Conservation (phyloP, 164 flowering plant species). For the Hamamelis virginiana region DNA sequence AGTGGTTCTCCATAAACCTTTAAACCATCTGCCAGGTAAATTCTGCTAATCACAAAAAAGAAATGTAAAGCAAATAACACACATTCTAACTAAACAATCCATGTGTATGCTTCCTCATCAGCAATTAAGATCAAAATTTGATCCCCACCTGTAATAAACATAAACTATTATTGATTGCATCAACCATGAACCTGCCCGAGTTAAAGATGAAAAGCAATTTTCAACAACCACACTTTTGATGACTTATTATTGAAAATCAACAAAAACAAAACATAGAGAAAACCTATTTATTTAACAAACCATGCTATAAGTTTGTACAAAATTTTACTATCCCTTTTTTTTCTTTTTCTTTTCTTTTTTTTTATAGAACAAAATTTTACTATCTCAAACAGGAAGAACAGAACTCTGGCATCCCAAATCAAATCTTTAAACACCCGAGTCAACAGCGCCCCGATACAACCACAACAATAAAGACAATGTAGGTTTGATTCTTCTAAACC, state of each 20-base stretch:
- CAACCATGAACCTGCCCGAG: background rate
- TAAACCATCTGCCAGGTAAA: background rate
- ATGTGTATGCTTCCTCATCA: background rate
- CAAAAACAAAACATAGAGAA: background rate
- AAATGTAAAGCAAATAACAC: conserved; percentile 3
- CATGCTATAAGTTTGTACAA: background rate
- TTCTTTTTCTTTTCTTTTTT: too few relatives aligned
- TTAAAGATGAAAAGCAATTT: background rate
- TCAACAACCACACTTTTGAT: background rate
- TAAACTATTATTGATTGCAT: background rate
- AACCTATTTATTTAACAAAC: background rate
- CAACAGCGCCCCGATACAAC: background rate
- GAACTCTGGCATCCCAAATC: conserved; percentile 6
- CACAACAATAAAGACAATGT: conserved; percentile 1
- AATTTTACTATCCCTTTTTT: background rate
- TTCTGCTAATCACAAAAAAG: background rate
- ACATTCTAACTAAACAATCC: background rate
- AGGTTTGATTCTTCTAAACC: background rate
- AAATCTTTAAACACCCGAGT: background rate
- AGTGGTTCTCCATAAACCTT: background rate
- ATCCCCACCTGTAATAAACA: background rate
- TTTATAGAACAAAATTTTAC: background rate
- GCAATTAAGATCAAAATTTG: background rate
- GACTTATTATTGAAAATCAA: background rate
- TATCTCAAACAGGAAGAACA: conserved; percentile 11